These are phyloP conservation scores for Mentha longifolia DNA, from an alignment of 257 asterid genomes.

Conservation along the genomic window DNA sequence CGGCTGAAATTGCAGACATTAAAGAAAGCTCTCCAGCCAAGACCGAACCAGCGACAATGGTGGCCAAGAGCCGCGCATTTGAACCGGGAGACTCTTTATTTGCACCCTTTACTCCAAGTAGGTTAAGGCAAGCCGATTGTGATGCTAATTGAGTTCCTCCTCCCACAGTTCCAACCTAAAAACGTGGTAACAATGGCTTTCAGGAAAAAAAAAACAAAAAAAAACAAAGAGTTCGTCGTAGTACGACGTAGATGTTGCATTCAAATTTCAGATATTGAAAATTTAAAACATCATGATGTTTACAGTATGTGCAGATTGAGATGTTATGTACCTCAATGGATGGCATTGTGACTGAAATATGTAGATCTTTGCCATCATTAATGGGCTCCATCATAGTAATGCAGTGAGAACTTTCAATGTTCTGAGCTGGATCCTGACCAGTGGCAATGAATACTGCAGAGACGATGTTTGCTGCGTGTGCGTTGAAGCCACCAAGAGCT, in stretches of 20 bases:
- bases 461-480: constrained; percentile 91
- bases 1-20: constrained; percentile 93
- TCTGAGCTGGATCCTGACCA: constrained; percentile 97
- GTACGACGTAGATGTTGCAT: constrained; percentile 2
- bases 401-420: constrained; percentile 92
- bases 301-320: background rate
- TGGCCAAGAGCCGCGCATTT: constrained; percentile 69
- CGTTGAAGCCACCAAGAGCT: constrained; percentile 91
- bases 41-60: constrained; percentile 78
- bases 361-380: constrained; percentile 81
- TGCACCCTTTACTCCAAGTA: constrained; percentile 89
- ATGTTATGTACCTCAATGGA: constrained; percentile 77
- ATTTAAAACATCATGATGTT: no score
- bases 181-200: constrained; percentile 1
- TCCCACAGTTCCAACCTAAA: constrained; percentile 87
- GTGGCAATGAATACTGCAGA: constrained; percentile 92
- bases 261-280: background rate
- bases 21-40: constrained; percentile 89
- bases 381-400: constrained; percentile 97
- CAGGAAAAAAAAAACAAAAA: no score
- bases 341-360: constrained; percentile 94
- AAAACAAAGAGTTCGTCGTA: background rate
- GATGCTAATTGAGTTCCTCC: constrained; percentile 95
- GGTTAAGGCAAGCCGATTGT: constrained; percentile 87
- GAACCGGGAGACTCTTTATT: constrained; percentile 75